Base-by-base conservation (phyloP, 2,329 filamentous ascomycete species). In the Pseudocercospora vitis region DNA sequence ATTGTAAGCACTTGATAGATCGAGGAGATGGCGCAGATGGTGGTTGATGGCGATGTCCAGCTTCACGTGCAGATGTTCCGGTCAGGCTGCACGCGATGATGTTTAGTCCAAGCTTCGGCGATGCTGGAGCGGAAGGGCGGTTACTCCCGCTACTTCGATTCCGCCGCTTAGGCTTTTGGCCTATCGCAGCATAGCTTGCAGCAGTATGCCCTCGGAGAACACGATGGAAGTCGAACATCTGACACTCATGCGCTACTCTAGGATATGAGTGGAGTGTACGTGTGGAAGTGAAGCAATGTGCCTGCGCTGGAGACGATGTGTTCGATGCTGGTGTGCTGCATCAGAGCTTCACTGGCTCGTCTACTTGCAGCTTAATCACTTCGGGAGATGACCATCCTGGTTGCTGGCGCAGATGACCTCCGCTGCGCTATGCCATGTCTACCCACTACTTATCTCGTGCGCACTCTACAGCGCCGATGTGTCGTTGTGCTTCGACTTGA, bases 41-140 rank as follows among this genome's bases (percentile, higher is more conserved):
- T 50, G 44, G 18, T 40, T 23, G 45, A 24, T 19, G 9, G 16
- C 48, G 32, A 28, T 16, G 48, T 40, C 40, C 40, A 49, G 44
- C 51, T 48, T 31, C 50, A 53, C 56, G 56, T 48, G 12, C 28
- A 35, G n/a, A n/a, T n/a, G n/a, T n/a, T n/a, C 40, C 37, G 33
- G 28, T 19, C 7, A 42, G 51, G 42, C 42, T n/a, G 31, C 24
- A 19, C 23, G 24, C 46, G 29, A 39, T 40, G 47, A 49, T 49
- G 47, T 40, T 35, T 9, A 26, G 31, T 49, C 46, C 44, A 45
- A 29, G 51, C 33, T 44, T 37, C 32, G 23, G 26, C 29, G 24
- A 50, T 11, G 33, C 16, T 14, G 42, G 19, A 9, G 31, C 32
- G 23, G 29, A 31, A n/a, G n/a, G 31, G 16, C 31, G 31, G 31